Conservation (phyloP, 176 grass and related monocot genomes). For the Musa beccarii region DNA sequence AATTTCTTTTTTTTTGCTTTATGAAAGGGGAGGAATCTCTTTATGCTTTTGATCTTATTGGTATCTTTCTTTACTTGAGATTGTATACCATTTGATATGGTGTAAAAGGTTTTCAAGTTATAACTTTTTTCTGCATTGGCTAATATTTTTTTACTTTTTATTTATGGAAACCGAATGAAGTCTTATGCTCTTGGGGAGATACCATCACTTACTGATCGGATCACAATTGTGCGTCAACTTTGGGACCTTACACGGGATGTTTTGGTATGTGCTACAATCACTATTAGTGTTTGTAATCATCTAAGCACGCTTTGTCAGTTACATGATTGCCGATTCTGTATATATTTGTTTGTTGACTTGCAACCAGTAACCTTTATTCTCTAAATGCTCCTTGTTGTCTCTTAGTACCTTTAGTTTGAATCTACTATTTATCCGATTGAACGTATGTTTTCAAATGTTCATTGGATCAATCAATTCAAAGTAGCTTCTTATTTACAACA, state of each 20-base stretch:
- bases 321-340: neutral
- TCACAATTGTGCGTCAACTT: constrained; percentile 85
- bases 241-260: constrained; percentile 93
- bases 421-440: too few species aligned
- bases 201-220: constrained; percentile 79
- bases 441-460: too few species aligned
- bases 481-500: too few species aligned
- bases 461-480: too few species aligned
- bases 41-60: neutral
- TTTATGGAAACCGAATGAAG: constrained; percentile 26
- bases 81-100: neutral
- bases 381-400: too few species aligned
- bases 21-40: neutral
- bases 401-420: too few species aligned
- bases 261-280: constrained; percentile 46
- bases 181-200: constrained; percentile 97
- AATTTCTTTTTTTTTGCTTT: neutral
- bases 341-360: neutral
- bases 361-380: neutral
- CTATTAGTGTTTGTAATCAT: neutral
- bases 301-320: neutral
- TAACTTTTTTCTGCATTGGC: constrained; percentile 4
- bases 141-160: constrained; percentile 11
- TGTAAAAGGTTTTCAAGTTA: neutral
- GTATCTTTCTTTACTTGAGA: neutral